Evolutionary conservation across 2,329 filamentous ascomycete genomes (phyloP), one percentile per base, ranked within the genome.

Genomic region (Basipetospora chlamydospora): DNA sequence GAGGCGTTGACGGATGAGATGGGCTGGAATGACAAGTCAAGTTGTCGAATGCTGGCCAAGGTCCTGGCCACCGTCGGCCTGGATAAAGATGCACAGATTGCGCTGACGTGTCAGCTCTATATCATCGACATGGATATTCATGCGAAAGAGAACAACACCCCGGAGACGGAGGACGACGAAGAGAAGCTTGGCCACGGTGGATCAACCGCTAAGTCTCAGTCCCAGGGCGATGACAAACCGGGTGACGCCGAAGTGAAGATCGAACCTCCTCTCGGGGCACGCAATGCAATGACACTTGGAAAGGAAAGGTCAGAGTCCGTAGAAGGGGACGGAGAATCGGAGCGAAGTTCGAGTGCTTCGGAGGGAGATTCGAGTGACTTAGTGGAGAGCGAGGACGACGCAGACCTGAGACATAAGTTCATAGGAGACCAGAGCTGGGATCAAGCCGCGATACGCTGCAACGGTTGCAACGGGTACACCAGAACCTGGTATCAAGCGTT

Each of bases 51-150:
- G 16, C 37, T 35, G 4, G 26, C 30, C 9, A 16, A 26, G 25
- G 22, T 33, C 11, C 18, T 39, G 12, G 30, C 37, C 10, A 11
- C 28, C 18, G 30, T 32, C 8, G 32, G 31, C 9, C 37, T 39
- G n/a, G 30, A 28, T 12, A 22, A 33, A 8, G 37, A 35, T 10
- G 37, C 37, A 5, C 26, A 16, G 3, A 39, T 39, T 12, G 37
- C 37, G 11, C 17, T 16, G 7, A 29, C 37, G 6, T 39, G 30
- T 28, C 37, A 39, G 26, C 11, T 39, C 13, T 39, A 39, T 22
- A 26, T 39, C 13, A 20, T 33, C 16, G 25, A 39, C 18, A 20
- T 33, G 23, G 37, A 39, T 8, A 23, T 39, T 10, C 20, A 23
- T 17, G 25, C 34, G 6, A 26, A 28, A 12, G 28, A 39, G 20